Evolutionary conservation across 371 early-diverging fungal genomes (phyloP).

Genomic region (Lichtheimia corymbifera): DNA sequence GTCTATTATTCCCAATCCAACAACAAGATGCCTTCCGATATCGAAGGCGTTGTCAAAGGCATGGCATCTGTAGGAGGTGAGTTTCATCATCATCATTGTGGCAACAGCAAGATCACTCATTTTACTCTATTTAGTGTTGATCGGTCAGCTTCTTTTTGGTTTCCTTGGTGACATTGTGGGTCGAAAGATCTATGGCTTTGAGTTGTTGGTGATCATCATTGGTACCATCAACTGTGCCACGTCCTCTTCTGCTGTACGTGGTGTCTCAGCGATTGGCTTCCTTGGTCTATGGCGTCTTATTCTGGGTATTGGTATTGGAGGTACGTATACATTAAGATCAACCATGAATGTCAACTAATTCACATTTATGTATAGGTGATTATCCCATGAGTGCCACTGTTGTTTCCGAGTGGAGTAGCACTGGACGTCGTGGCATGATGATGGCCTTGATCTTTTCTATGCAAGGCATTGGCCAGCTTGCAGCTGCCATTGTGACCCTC

Average conservation of each 20-base stretch:
- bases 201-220: slow-evolving; percentile 78
- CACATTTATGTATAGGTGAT: slow-evolving; percentile 44
- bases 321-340: slow-evolving; percentile 1
- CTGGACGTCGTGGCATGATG: slow-evolving; percentile 70
- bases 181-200: slow-evolving; percentile 85
- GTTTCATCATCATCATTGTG: too few species aligned
- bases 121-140: slow-evolving; percentile 20
- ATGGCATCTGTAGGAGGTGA: slow-evolving; percentile 78
- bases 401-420: slow-evolving; percentile 84
- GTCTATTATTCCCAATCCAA: slow-evolving; percentile 62
- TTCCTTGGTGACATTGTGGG: slow-evolving; percentile 83
- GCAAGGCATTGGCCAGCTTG: slow-evolving; percentile 90
- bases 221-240: slow-evolving; percentile 83
- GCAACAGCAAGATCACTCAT: too few species aligned
- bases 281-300: slow-evolving; percentile 82
- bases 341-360: background rate
- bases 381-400: slow-evolving; percentile 85
- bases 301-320: slow-evolving; percentile 86
- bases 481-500: slow-evolving; percentile 72
- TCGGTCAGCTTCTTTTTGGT: slow-evolving; percentile 89
- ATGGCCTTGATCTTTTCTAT: slow-evolving; percentile 85
- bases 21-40: slow-evolving; percentile 61
- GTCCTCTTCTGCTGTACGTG: slow-evolving; percentile 65
- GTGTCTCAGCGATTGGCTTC: slow-evolving; percentile 70
- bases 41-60: slow-evolving; percentile 80